Base-by-base conservation (phyloP, 257 asterid genomes). In the Solanum ossicruentum region DNA sequence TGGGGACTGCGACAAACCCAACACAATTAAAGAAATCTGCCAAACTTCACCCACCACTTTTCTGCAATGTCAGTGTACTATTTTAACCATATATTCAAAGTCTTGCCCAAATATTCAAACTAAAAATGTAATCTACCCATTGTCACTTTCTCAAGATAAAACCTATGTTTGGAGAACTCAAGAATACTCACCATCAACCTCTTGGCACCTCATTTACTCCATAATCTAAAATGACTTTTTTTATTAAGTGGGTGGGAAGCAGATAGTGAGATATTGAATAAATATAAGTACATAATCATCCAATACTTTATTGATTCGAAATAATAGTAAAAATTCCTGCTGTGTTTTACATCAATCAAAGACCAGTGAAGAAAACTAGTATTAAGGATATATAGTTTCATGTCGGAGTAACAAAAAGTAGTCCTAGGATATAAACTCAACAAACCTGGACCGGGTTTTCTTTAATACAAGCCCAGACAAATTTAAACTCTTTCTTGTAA, bases 401-500 rank as follows among this genome's bases (percentile, higher is more conserved):
- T 77, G 51, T 23, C 80, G 58, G 82, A 77, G 26, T 15, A 23
- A 15, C 47, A 45, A 81, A 81, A 65, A 70, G 21, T n/a, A 45
- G 87, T 65, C 45, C 32, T 36, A 65, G 12, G 28, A 86, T 78
- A 23, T 67, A 70, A 65, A 83, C 63, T 81, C 84, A 69, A 88
- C 86, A 81, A 75, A 79, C 88, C 83, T 56, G 88, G 90, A 77
- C 90, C 80, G 84, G 28, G 36, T 60, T 86, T 58, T 71, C 57
- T 67, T 90, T 39, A 86, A 78, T 84, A 88, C 93, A 91, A 91
- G 86, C 87, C 92, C 92, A 88, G 92, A 86, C 49, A 83, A 90
- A 86, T 89, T 88, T 20, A 88, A 79, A 88, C 84, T 87, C 88
- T 60, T 78, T 85, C 87, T 87, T 87, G 85, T 89, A 90, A 90